These are phyloP conservation scores for Ceratonia siliqua DNA, from an alignment of 306 rosid species.

Conservation along the genomic window DNA sequence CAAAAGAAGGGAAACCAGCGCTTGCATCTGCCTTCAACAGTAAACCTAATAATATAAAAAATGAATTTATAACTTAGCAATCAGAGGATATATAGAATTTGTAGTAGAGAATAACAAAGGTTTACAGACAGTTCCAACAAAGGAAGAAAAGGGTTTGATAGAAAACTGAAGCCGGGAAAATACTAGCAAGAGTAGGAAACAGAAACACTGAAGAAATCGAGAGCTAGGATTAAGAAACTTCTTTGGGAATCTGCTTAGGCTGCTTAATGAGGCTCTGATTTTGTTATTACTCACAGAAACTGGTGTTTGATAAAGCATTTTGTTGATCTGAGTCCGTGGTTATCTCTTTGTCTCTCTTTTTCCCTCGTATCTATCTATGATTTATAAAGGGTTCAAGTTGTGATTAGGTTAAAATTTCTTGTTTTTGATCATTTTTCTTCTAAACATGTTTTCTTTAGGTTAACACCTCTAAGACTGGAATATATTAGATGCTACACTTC, in stretches of 20 bases:
- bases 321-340: too few species aligned
- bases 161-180: too few species aligned
- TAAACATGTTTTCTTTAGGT: not conserved
- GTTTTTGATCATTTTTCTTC: not conserved
- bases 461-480: constrained; percentile 1
- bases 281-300: not conserved
- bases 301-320: not conserved
- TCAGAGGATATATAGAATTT: not conserved
- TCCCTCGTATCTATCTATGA: not conserved
- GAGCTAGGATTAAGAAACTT: too few species aligned
- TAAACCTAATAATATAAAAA: constrained; percentile 28
- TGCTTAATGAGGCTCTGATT: too few species aligned
- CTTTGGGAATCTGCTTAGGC: too few species aligned
- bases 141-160: too few species aligned
- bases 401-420: not conserved
- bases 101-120: not conserved
- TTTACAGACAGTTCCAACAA: not conserved
- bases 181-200: too few species aligned
- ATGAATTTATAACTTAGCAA: not conserved
- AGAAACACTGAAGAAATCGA: too few species aligned
- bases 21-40: constrained; percentile 25
- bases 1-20: not conserved
- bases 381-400: not conserved
- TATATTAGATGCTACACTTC: too few species aligned
- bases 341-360: not conserved